phyloP scores from a whole-genome alignment of 192 early-diverging fungal genomes.

The Backusella australiensis region DNA sequence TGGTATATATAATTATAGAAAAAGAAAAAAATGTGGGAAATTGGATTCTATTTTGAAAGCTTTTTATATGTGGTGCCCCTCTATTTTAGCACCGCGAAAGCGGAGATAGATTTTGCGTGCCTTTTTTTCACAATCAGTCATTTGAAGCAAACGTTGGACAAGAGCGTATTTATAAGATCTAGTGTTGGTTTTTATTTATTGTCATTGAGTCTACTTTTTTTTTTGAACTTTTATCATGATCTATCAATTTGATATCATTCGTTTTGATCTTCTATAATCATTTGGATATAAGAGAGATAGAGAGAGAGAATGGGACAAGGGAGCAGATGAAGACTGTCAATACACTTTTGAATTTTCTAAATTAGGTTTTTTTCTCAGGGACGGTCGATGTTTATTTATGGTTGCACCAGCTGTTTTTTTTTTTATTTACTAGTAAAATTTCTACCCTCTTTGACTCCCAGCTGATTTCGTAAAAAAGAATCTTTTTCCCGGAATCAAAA shows the following conservation, averaged over 20 bases:
- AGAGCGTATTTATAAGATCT: background rate
- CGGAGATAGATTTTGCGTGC: background rate
- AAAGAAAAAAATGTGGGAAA: background rate
- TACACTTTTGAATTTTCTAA: background rate
- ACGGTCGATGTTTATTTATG: background rate
- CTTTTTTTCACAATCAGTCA: conserved; percentile 4
- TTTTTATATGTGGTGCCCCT: background rate
- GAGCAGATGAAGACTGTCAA: background rate
- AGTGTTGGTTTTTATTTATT: background rate
- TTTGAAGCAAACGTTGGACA: conserved; percentile 2
- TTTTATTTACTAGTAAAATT: background rate
- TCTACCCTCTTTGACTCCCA: background rate
- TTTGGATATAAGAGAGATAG: background rate
- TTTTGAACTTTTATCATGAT: background rate
- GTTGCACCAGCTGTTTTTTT: background rate
- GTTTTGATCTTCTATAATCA: too few relatives aligned
- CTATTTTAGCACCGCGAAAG: background rate
- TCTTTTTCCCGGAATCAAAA: background rate
- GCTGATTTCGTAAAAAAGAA: background rate
- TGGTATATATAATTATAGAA: background rate
- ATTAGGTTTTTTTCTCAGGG: background rate
- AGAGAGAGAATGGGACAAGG: background rate
- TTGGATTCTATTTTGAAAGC: background rate
- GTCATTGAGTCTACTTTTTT: background rate
- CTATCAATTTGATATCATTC: too few relatives aligned